Conservation (phyloP, 306 rosid species). For the Hippophae rhamnoides region DNA sequence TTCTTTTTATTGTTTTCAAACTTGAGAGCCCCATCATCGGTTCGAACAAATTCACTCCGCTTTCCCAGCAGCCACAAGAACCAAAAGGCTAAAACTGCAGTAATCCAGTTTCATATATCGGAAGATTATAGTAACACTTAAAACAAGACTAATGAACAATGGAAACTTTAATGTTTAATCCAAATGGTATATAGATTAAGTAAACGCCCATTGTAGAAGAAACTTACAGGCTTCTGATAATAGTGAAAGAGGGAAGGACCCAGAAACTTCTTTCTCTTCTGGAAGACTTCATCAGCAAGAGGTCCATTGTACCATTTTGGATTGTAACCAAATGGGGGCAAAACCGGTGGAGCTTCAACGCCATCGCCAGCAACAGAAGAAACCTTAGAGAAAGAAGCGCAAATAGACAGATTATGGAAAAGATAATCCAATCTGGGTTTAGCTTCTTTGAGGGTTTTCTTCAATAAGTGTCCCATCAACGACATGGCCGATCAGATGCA, state of each 20-base stretch:
- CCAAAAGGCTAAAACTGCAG: background rate
- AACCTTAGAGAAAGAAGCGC: constrained; percentile 9
- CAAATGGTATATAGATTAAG: background rate
- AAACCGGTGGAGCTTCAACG: constrained; percentile 21
- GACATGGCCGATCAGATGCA: constrained; percentile 36
- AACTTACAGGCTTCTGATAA: constrained; percentile 74
- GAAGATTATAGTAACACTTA: background rate
- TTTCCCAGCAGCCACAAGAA: constrained; percentile 2
- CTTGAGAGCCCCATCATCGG: background rate
- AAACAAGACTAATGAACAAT: background rate
- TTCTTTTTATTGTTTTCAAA: too few species aligned
- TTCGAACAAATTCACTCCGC: background rate
- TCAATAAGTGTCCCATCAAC: constrained; percentile 34
- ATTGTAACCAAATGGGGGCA: constrained; percentile 62
- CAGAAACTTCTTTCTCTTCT: constrained; percentile 64
- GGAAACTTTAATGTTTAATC: background rate
- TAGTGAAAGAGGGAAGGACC: constrained; percentile 83
- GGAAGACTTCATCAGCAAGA: constrained; percentile 49
- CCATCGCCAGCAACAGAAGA: background rate
- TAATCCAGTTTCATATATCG: background rate
- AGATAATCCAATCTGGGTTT: background rate
- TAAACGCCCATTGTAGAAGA: background rate
- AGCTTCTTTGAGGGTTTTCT: constrained; percentile 28
- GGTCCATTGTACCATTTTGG: constrained; percentile 67
- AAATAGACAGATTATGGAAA: constrained; percentile 12